phyloP scores from a whole-genome alignment of 176 grass and related monocot species.

The Eragrostis curvula region DNA sequence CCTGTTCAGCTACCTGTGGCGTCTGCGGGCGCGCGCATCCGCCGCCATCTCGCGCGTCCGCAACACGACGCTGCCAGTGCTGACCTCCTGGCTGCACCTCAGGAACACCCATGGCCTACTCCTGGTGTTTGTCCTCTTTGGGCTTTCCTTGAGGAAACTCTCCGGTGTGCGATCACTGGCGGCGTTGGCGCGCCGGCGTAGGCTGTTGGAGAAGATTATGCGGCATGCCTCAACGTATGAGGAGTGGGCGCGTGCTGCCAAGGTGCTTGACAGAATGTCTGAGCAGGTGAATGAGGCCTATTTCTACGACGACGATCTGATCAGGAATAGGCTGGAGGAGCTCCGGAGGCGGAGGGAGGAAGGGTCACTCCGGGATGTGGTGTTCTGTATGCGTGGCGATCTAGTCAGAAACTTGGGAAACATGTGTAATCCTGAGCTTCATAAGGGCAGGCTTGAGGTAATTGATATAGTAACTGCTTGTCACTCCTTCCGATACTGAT shows the following conservation, averaged over 20 bases:
- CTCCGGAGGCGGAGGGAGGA: conserved; percentile 67
- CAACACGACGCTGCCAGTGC: conserved; percentile 8
- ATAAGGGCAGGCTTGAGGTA: conserved; percentile 93
- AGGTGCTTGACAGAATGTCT: conserved; percentile 83
- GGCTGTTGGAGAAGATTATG: conserved; percentile 67
- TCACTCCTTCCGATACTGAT: not conserved
- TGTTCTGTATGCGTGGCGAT: conserved; percentile 90
- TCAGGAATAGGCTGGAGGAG: conserved; percentile 77
- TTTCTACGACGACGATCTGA: conserved; percentile 81
- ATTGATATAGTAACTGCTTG: not conserved
- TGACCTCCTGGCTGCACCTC: conserved; percentile 63
- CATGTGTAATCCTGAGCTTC: conserved; percentile 93
- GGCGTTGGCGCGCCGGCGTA: conserved; percentile 64
- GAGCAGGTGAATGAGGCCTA: conserved; percentile 60
- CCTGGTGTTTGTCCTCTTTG: conserved; percentile 54
- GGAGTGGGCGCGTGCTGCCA: conserved; percentile 88
- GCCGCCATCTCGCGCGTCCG: conserved; percentile 35
- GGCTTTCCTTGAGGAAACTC: conserved; percentile 60
- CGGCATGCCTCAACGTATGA: conserved; percentile 73
- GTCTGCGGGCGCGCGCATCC: conserved; percentile 48
- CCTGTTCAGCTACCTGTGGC: conserved; percentile 58
- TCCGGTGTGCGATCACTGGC: conserved; percentile 54
- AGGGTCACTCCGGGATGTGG: conserved; percentile 77
- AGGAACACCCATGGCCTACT: conserved; percentile 78
- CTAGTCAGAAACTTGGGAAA: conserved; percentile 91